Percentiles rank a stretch among this genome's conserved stretches.
phyloP scores from a whole-genome alignment of 2,329 filamentous ascomycete genomes.

The Monilinia aucupariae region DNA sequence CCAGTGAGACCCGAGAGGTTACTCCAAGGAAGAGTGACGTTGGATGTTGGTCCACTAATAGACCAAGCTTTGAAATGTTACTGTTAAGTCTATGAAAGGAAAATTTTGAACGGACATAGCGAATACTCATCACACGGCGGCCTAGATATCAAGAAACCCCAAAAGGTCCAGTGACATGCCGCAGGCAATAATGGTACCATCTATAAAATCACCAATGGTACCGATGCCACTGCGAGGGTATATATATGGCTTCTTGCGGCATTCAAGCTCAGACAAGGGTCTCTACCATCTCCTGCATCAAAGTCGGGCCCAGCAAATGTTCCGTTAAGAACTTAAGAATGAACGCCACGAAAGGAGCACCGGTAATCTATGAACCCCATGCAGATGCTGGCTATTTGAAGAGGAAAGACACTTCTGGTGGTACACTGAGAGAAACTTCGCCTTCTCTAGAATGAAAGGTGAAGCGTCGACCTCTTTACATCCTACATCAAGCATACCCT shows the following conservation, averaged over 20 bases:
- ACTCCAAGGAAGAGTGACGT: constrained; percentile 21
- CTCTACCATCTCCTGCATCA: constrained; percentile 17
- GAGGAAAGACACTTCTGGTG: not conserved
- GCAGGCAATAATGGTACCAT: constrained; percentile 24
- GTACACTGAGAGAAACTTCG: not conserved
- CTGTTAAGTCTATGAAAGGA: not conserved
- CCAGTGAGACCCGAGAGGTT: constrained; percentile 28
- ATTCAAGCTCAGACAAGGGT: constrained; percentile 38
- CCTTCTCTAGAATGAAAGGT: too few species aligned
- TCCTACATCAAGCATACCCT: too few species aligned
- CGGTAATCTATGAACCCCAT: not conserved
- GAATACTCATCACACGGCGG: not conserved
- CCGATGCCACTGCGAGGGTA: constrained; percentile 37
- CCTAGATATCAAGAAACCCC: constrained; percentile 2
- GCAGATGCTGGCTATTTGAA: not conserved
- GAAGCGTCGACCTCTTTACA: too few species aligned
- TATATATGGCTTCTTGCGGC: constrained; percentile 41
- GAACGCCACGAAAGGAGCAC: not conserved
- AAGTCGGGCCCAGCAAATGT: constrained; percentile 25
- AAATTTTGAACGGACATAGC: not conserved
- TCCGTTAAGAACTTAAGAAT: not conserved
- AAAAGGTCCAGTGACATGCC: constrained; percentile 13
- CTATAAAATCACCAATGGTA: constrained; percentile 31
- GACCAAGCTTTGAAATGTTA: not conserved
- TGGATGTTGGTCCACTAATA: constrained; percentile 6